Percentiles rank a stretch among this genome's conserved stretches.
Conservation (phyloP, 495 filamentous ascomycete genomes). For the Penicillium lividum region DNA sequence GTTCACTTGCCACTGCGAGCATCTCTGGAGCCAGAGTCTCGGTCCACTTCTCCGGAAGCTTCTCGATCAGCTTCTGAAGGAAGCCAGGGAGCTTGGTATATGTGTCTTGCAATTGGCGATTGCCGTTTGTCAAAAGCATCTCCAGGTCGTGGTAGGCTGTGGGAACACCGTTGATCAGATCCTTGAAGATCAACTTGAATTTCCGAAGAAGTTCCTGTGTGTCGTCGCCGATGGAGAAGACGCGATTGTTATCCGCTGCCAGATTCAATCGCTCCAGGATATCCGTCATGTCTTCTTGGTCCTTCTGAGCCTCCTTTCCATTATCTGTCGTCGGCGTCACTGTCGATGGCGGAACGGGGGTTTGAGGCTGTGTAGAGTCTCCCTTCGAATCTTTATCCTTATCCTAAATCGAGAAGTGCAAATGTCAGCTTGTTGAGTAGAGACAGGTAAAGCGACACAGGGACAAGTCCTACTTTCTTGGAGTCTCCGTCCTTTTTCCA, state of each 20-base stretch:
- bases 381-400: slow-evolving; percentile 6
- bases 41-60: slow-evolving; percentile 80
- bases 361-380: slow-evolving; percentile 11
- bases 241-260: slow-evolving; percentile 72
- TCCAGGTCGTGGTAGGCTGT: slow-evolving; percentile 91
- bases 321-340: slow-evolving; percentile 22
- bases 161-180: slow-evolving; percentile 87
- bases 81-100: slow-evolving; percentile 77
- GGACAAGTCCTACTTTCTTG: slow-evolving; percentile 36
- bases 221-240: slow-evolving; percentile 79
- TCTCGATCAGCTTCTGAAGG: slow-evolving; percentile 83
- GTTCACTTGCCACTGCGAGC: slow-evolving; percentile 70
- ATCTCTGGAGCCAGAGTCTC: slow-evolving; percentile 74
- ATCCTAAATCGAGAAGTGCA: slow-evolving; percentile 4
- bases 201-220: slow-evolving; percentile 75
- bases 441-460: neutral
- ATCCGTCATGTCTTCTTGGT: slow-evolving; percentile 73
- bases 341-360: slow-evolving; percentile 7
- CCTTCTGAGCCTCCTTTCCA: slow-evolving; percentile 48
- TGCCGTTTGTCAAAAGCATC: slow-evolving; percentile 75
- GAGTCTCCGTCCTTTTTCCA: slow-evolving; percentile 41
- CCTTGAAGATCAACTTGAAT: slow-evolving; percentile 87
- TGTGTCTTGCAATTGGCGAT: slow-evolving; percentile 70
- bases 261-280: slow-evolving; percentile 81
- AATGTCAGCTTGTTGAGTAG: slow-evolving; percentile 9